Evolutionary conservation across 352 stramenopile genomes (phyloP).

Genomic region (Phytophthora constricta): DNA sequence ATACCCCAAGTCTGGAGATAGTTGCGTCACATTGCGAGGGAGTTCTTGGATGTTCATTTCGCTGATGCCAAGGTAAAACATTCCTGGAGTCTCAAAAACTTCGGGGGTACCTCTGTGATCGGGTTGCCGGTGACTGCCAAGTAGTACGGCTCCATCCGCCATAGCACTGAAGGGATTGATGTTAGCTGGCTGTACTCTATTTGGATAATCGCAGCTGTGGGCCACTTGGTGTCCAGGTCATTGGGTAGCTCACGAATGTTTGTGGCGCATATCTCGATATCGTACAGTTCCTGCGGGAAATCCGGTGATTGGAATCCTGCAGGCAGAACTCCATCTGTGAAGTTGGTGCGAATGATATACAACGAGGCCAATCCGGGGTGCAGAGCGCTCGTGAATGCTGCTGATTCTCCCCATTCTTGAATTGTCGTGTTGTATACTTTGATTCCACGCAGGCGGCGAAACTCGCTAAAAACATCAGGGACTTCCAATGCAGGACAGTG

Average conservation of each 20-base stretch:
- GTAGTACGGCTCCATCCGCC: slow-evolving; percentile 13
- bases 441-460: slow-evolving; percentile 26
- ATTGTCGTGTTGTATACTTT: slow-evolving; percentile 47
- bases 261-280: slow-evolving; percentile 39
- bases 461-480: slow-evolving; percentile 11
- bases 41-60: slow-evolving; percentile 8
- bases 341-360: slow-evolving; percentile 37
- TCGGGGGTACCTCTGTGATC: slow-evolving; percentile 15
- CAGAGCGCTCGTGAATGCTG: slow-evolving; percentile 11
- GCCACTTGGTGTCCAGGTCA: slow-evolving; percentile 37
- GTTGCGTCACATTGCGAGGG: slow-evolving; percentile 8
- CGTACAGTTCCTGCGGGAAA: slow-evolving; percentile 26
- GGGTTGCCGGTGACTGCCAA: slow-evolving; percentile 29
- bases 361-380: slow-evolving; percentile 29
- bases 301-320: slow-evolving; percentile 28
- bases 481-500: slow-evolving; percentile 35
- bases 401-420: slow-evolving; percentile 20
- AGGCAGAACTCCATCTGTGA: slow-evolving; percentile 33
- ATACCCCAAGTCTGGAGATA: not conserved
- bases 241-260: slow-evolving; percentile 34
- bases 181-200: slow-evolving; percentile 19
- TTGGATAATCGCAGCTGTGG: slow-evolving; percentile 1
- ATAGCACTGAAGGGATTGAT: slow-evolving; percentile 11
- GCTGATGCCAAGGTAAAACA: slow-evolving; percentile 9
- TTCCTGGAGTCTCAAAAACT: slow-evolving; percentile 7